Evolutionary conservation across 176 grass and related monocot species (phyloP).

Genomic region (Paspalum vaginatum): DNA sequence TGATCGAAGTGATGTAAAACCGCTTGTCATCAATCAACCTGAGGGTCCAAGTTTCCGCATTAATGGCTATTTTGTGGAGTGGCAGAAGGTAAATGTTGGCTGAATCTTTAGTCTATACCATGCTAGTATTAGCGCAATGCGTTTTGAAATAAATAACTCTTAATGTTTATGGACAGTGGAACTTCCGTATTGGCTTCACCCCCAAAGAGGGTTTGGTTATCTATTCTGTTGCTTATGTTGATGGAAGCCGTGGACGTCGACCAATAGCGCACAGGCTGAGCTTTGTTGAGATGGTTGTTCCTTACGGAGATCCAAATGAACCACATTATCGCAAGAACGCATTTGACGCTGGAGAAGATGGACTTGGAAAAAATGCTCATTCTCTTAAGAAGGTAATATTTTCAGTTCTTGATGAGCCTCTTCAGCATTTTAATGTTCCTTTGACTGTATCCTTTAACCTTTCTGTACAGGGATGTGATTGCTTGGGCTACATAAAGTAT

Average conservation of each 20-base stretch:
- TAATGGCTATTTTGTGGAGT: conserved; percentile 96
- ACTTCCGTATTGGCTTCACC: conserved; percentile 99
- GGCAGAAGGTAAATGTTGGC: conserved; percentile 81
- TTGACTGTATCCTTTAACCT: conserved; percentile 26
- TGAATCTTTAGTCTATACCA: conserved; percentile 13
- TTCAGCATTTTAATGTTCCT: conserved; percentile 4
- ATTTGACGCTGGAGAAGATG: conserved; percentile 99
- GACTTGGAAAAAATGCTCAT: conserved; percentile 98
- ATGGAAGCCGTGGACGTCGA: conserved; percentile 90
- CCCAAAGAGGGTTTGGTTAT: conserved; percentile 97
- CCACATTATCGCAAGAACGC: conserved; percentile 99
- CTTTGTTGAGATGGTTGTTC: conserved; percentile 99
- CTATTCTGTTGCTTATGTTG: conserved; percentile 94
- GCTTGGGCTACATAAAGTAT: conserved; percentile 97
- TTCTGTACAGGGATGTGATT: conserved; percentile 88
- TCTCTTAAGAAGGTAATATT: conserved; percentile 89
- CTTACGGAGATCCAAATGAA: conserved; percentile 98
- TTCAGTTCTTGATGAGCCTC: conserved; percentile 17
- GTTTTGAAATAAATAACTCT: neutral
- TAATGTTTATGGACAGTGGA: conserved; percentile 70
- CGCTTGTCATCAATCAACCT: conserved; percentile 85
- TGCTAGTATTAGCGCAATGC: neutral
- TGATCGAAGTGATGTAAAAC: conserved; percentile 96
- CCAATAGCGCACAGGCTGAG: conserved; percentile 93
- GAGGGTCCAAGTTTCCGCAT: conserved; percentile 98